These are phyloP conservation scores for Rhizophlyctis rosea DNA, from an alignment of 192 early-diverging fungal species.

Conservation along the genomic window DNA sequence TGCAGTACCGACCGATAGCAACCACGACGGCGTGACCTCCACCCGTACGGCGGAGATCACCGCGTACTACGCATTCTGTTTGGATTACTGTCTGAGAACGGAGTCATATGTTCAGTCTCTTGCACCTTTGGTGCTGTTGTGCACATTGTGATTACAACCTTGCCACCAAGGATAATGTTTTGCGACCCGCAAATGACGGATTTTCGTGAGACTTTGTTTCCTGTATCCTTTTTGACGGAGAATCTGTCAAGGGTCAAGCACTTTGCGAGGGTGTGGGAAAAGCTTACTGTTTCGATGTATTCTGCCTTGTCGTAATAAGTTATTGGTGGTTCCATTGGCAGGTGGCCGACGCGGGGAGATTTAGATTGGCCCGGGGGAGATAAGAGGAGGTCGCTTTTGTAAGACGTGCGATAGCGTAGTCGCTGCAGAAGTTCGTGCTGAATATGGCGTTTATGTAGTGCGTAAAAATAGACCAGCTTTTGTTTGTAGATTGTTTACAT, in stretches of 20 bases:
- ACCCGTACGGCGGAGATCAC: slow-evolving; percentile 88
- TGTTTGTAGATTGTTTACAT: too few relatives aligned
- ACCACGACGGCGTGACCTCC: slow-evolving; percentile 83
- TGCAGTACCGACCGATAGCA: slow-evolving; percentile 87
- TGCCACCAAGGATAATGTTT: slow-evolving; percentile 95
- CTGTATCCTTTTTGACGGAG: slow-evolving; percentile 70
- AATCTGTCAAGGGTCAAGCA: neutral
- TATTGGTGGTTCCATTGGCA: slow-evolving; percentile 74
- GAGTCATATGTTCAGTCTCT: too few relatives aligned
- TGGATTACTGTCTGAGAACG: slow-evolving; percentile 82
- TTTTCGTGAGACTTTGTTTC: slow-evolving; percentile 93
- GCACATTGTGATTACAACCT: too few relatives aligned
- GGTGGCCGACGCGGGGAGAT: too few relatives aligned
- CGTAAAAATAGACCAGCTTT: too few relatives aligned
- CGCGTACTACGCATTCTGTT: slow-evolving; percentile 84
- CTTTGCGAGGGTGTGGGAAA: neutral
- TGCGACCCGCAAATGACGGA: slow-evolving; percentile 91
- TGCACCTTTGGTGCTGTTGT: too few relatives aligned
- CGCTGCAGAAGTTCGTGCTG: too few relatives aligned
- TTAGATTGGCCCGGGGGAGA: too few relatives aligned
- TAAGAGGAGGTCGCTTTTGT: too few relatives aligned
- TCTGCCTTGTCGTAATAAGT: slow-evolving; percentile 76
- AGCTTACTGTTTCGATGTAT: slow-evolving; percentile 89
- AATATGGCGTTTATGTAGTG: too few relatives aligned
- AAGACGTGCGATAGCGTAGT: too few relatives aligned